Conservation (phyloP, 2,329 filamentous ascomycete genomes). For the Exophiala calicioides region DNA sequence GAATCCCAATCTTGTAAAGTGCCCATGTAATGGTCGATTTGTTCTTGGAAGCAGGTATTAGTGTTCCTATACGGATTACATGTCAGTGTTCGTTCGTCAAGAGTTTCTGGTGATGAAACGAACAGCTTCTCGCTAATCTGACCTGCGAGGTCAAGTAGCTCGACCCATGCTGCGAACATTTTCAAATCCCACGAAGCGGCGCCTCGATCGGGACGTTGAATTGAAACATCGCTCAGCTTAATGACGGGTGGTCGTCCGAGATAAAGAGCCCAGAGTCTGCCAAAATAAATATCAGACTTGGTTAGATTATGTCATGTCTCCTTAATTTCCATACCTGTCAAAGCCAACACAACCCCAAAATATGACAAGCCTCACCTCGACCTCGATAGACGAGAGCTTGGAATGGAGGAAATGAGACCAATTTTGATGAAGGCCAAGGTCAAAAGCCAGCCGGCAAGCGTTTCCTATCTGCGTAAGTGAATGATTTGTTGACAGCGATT, state of each 20-base stretch:
- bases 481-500: too few species aligned
- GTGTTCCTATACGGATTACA: conserved; percentile 4
- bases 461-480: too few species aligned
- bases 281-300: not conserved
- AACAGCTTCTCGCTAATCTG: conserved; percentile 14
- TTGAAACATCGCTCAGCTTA: conserved; percentile 12
- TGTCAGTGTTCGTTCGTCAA: not conserved
- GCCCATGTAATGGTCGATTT: conserved; percentile 6
- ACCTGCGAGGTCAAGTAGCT: conserved; percentile 10
- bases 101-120: not conserved
- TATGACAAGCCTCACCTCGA: conserved; percentile 9
- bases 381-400: not conserved
- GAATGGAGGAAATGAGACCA: conserved; percentile 8
- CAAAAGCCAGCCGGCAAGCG: conserved; percentile 14
- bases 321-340: conserved; percentile 4
- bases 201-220: not conserved
- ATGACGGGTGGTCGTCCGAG: conserved; percentile 13
- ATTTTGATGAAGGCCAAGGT: conserved; percentile 12
- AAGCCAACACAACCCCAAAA: conserved; percentile 9
- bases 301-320: too few species aligned
- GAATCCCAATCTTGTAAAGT: conserved; percentile 10
- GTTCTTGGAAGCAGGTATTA: conserved; percentile 12
- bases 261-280: conserved; percentile 13
- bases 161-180: conserved; percentile 11
- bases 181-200: conserved; percentile 7